A percentile compares a stretch with the other conserved stretches of the same genome.
These are phyloP conservation scores for Epithemia pelagica DNA, from an alignment of 108 stramenopile species.

Conservation along the genomic window DNA sequence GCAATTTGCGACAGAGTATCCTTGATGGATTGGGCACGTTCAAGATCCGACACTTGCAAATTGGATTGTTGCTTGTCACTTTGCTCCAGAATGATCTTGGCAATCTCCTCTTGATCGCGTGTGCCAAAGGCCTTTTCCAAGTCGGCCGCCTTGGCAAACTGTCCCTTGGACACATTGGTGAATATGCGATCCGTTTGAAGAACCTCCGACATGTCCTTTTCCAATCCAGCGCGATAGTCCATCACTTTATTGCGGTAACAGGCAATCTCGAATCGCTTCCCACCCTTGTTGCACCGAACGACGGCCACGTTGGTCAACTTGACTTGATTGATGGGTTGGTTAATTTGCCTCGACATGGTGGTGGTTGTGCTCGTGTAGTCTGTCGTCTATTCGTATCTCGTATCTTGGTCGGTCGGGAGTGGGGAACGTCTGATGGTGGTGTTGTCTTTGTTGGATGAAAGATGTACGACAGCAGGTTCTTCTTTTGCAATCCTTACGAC, in stretches of 20 bases:
- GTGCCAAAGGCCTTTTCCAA: slow-evolving; percentile 87
- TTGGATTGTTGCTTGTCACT: slow-evolving; percentile 36
- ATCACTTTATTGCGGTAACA: slow-evolving; percentile 97
- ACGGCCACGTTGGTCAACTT: slow-evolving; percentile 96
- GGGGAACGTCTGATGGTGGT: no score
- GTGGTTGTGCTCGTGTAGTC: no score
- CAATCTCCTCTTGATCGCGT: slow-evolving; percentile 65
- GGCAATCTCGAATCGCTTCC: slow-evolving; percentile 97
- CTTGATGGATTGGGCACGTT: slow-evolving; percentile 74
- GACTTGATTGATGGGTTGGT: slow-evolving; percentile 91
- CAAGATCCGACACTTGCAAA: slow-evolving; percentile 90
- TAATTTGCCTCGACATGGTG: slow-evolving; percentile 59
- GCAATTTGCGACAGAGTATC: slow-evolving; percentile 82
- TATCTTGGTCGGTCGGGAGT: no score
- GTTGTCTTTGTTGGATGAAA: no score
- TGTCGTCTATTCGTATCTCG: no score
- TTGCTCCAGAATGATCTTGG: slow-evolving; percentile 74
- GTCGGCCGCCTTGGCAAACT: slow-evolving; percentile 85
- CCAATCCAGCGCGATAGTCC: slow-evolving; percentile 94
- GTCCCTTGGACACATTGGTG: slow-evolving; percentile 93
- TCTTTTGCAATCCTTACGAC: no score
- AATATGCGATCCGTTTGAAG: slow-evolving; percentile 96
- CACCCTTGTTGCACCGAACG: slow-evolving; percentile 78
- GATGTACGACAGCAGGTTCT: no score
- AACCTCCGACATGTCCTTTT: slow-evolving; percentile 96